These are phyloP conservation scores for Moesziomyces sp. DNA, from an alignment of 1,284 basidiomycete genomes.

Conservation along the genomic window DNA sequence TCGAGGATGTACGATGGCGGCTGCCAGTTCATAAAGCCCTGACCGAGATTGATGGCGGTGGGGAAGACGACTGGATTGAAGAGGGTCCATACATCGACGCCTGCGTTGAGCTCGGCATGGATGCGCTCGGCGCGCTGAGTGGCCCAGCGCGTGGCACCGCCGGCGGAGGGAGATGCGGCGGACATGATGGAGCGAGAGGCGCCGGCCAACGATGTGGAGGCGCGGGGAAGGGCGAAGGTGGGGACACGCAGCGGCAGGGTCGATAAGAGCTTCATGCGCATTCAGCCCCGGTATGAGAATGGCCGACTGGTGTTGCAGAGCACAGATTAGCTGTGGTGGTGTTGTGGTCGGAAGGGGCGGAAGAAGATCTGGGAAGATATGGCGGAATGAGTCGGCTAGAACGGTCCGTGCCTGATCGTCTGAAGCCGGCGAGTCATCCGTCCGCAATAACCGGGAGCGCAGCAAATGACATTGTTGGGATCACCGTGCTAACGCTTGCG, in stretches of 20 bases:
- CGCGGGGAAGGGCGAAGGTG: not conserved
- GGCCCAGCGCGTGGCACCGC: conserved; percentile 39
- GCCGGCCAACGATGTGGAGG: not conserved
- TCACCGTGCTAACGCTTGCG: not conserved
- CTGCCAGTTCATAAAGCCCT: conserved; percentile 67
- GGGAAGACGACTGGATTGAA: conserved; percentile 65
- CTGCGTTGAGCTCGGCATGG: conserved; percentile 50
- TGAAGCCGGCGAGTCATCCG: not conserved
- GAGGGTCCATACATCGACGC: conserved; percentile 65
- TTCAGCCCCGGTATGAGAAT: too few species aligned
- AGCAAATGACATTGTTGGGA: not conserved
- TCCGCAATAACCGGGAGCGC: not conserved
- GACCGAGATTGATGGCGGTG: conserved; percentile 65
- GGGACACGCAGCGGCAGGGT: not conserved
- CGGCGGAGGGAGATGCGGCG: conserved; percentile 4
- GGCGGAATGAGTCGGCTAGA: too few species aligned
- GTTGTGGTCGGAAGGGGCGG: not conserved
- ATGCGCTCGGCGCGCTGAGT: conserved; percentile 45
- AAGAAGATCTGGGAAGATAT: not conserved
- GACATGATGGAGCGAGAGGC: conserved; percentile 26
- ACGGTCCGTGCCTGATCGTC: not conserved
- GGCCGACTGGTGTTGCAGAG: not conserved
- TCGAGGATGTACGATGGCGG: conserved; percentile 60
- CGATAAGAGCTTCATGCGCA: not conserved
- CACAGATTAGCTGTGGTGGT: not conserved